Conservation (phyloP, 805 yeast species). For the Saccharomyces paradoxus region DNA sequence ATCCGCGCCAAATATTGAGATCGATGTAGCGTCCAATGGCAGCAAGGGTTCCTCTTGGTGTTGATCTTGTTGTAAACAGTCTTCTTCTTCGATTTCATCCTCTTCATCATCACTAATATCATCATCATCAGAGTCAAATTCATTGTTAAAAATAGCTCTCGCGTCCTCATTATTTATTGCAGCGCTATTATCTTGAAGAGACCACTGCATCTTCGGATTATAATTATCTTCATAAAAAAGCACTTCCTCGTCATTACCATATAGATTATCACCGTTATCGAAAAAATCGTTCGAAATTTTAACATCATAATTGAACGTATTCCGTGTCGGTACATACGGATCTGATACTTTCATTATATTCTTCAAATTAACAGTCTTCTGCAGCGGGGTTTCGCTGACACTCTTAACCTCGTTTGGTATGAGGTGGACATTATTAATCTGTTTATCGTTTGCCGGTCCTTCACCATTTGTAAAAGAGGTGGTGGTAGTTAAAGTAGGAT, state of each 20-base stretch:
- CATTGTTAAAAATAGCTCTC: constrained; percentile 25
- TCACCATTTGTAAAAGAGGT: constrained; percentile 3
- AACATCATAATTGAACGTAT: constrained; percentile 5
- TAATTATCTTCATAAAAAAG: constrained; percentile 11
- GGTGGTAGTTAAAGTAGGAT: constrained; percentile 29
- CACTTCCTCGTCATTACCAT: constrained; percentile 13
- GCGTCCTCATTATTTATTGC: constrained; percentile 25
- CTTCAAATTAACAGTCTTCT: constrained; percentile 22
- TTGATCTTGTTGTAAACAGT: neutral
- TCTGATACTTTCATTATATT: constrained; percentile 16
- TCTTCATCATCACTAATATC: constrained; percentile 23
- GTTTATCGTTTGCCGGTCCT: neutral
- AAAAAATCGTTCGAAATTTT: constrained; percentile 10
- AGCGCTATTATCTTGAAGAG: constrained; percentile 21
- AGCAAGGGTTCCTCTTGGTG: neutral
- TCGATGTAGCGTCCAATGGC: neutral
- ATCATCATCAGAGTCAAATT: constrained; percentile 24
- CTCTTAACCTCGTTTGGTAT: constrained; percentile 2
- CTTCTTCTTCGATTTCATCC: constrained; percentile 2
- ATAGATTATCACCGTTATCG: constrained; percentile 8
- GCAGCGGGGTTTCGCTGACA: constrained; percentile 10
- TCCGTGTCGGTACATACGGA: neutral
- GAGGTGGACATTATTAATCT: constrained; percentile 1
- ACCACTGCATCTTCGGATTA: constrained; percentile 16
- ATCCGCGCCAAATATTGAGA: neutral